Conservation (phyloP, 352 stramenopile species). For the Phytophthora crassamura region DNA sequence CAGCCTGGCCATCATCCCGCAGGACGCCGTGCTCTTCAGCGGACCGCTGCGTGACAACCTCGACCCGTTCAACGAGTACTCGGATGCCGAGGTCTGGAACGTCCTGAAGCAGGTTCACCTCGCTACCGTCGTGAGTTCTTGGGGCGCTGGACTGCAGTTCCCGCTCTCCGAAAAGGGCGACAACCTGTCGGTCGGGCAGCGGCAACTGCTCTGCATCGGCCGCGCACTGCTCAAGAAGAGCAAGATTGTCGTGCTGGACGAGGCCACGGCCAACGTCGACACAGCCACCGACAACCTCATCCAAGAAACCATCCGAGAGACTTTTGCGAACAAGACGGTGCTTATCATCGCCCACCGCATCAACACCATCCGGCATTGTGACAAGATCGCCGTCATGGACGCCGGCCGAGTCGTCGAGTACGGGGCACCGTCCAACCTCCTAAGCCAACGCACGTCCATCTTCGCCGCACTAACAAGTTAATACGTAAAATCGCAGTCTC, state of each 20-base stretch:
- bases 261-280: slow-evolving; percentile 90
- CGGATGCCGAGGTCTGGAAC: slow-evolving; percentile 69
- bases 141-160: slow-evolving; percentile 71
- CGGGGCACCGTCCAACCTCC: slow-evolving; percentile 79
- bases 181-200: slow-evolving; percentile 49
- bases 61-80: slow-evolving; percentile 89
- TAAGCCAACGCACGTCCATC: slow-evolving; percentile 31
- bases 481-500: too few relatives aligned
- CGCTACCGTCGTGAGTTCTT: slow-evolving; percentile 74
- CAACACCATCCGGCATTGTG: slow-evolving; percentile 30
- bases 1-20: slow-evolving; percentile 62
- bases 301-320: slow-evolving; percentile 80
- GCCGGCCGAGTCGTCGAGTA: slow-evolving; percentile 87
- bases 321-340: slow-evolving; percentile 92
- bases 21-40: slow-evolving; percentile 93
- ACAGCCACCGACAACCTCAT: slow-evolving; percentile 38
- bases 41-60: slow-evolving; percentile 92
- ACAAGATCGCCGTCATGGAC: slow-evolving; percentile 35
- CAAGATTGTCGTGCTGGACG: slow-evolving; percentile 93
- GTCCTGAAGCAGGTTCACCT: slow-evolving; percentile 66
- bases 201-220: slow-evolving; percentile 95
- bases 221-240: slow-evolving; percentile 91
- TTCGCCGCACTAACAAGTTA: not conserved
- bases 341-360: slow-evolving; percentile 35
- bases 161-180: slow-evolving; percentile 86